phyloP scores from a whole-genome alignment of 805 yeast genomes.

The Metschnikowia lachancei region DNA sequence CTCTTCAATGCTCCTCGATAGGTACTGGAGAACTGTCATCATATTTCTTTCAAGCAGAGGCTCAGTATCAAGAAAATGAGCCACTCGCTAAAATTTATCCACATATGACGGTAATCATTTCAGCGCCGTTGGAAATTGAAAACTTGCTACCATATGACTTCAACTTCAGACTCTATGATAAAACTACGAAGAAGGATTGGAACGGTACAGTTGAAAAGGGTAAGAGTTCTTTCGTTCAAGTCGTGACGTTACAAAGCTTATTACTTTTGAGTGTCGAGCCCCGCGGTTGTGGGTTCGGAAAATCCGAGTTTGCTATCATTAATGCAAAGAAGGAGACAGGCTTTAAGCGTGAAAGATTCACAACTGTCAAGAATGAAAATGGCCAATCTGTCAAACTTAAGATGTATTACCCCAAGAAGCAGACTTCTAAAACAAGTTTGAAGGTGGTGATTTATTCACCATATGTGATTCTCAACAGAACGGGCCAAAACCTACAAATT shows the following conservation, averaged over 20 bases:
- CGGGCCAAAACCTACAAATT: slow-evolving; percentile 63
- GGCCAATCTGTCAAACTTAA: slow-evolving; percentile 67
- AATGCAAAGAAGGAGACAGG: slow-evolving; percentile 54
- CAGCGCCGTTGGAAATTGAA: slow-evolving; percentile 84
- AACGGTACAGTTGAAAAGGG: slow-evolving; percentile 62
- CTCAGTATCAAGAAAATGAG: slow-evolving; percentile 60
- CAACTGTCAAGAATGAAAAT: slow-evolving; percentile 54
- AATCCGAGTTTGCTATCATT: slow-evolving; percentile 74
- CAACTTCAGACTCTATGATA: slow-evolving; percentile 72
- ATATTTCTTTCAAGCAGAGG: slow-evolving; percentile 72
- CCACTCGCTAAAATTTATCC: slow-evolving; percentile 78
- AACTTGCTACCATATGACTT: slow-evolving; percentile 83
- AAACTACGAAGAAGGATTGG: slow-evolving; percentile 66
- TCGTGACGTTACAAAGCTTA: slow-evolving; percentile 69
- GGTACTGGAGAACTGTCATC: slow-evolving; percentile 39
- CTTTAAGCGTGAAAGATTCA: slow-evolving; percentile 52
- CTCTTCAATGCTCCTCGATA: slow-evolving; percentile 58
- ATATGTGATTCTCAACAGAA: slow-evolving; percentile 76
- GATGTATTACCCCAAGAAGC: slow-evolving; percentile 58
- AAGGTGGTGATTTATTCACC: slow-evolving; percentile 77
- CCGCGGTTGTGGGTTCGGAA: slow-evolving; percentile 54
- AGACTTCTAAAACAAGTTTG: slow-evolving; percentile 55
- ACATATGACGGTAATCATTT: slow-evolving; percentile 68
- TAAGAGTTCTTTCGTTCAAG: slow-evolving; percentile 69
- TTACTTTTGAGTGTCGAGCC: slow-evolving; percentile 70